Percentiles rank a stretch among this genome's conserved stretches.
These are phyloP conservation scores for Trichoderma simmonsii DNA, from an alignment of 2,329 filamentous ascomycete genomes.

Conservation along the genomic window DNA sequence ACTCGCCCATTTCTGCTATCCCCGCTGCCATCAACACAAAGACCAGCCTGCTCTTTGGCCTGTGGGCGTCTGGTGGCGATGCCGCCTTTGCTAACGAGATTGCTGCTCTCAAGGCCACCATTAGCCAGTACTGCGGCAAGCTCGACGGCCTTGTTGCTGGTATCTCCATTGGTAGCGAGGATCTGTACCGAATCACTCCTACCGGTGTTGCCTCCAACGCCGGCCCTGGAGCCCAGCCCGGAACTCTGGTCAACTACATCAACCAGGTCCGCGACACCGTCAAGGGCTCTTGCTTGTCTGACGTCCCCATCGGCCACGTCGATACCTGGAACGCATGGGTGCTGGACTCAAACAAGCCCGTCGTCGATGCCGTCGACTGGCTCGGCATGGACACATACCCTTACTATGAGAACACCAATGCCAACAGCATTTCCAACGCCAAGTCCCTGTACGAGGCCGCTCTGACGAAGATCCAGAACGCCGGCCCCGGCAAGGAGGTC, in stretches of 20 bases:
- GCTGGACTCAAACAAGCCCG: constrained; percentile 67
- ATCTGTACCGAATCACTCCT: constrained; percentile 77
- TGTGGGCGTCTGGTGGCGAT: constrained; percentile 74
- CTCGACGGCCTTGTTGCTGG: constrained; percentile 69
- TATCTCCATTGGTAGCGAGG: constrained; percentile 84
- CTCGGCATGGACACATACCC: constrained; percentile 82
- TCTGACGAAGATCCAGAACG: constrained; percentile 56
- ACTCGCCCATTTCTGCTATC: constrained; percentile 67
- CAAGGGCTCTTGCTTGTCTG: constrained; percentile 56
- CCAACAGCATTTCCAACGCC: constrained; percentile 63
- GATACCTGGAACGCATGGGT: constrained; percentile 84
- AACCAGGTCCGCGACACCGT: constrained; percentile 62
- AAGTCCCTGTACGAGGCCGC: constrained; percentile 67
- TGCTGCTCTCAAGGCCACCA: constrained; percentile 65
- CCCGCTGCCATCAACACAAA: constrained; percentile 78
- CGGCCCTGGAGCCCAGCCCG: constrained; percentile 61
- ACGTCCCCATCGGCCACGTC: constrained; percentile 71
- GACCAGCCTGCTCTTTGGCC: constrained; percentile 73
- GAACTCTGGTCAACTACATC: constrained; percentile 67
- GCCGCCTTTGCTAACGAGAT: constrained; percentile 69
- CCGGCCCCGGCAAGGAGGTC: constrained; percentile 64
- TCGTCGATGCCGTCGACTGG: constrained; percentile 71
- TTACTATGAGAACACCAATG: constrained; percentile 71
- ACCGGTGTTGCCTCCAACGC: constrained; percentile 62
- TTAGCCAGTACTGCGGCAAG: constrained; percentile 62